A percentile compares a stretch with the other conserved stretches of the same genome.
Evolutionary conservation across 306 rosid genomes (phyloP).

Genomic region (Medicago lupulina): DNA sequence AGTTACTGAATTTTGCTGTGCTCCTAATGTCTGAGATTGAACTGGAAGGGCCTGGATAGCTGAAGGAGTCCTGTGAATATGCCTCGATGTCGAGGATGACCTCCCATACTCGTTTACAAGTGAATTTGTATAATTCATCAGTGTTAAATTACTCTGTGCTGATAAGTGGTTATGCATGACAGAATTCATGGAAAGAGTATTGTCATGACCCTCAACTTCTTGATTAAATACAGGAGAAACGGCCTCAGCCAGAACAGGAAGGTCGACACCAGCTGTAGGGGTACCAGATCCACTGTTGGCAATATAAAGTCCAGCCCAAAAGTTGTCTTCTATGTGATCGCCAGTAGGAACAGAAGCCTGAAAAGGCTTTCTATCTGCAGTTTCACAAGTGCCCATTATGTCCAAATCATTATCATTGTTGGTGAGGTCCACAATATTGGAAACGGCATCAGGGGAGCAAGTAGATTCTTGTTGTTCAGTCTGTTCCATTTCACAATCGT

Average conservation of each 20-base stretch:
- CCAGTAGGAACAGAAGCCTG: conserved; percentile 35
- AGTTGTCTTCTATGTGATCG: conserved; percentile 50
- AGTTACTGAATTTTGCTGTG: conserved; percentile 56
- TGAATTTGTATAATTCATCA: too few species aligned
- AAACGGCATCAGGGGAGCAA: conserved; percentile 30
- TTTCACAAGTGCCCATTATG: conserved; percentile 37
- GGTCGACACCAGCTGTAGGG: conserved; percentile 45
- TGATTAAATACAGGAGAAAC: conserved; percentile 54
- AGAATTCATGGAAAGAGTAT: not conserved
- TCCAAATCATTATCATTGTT: too few species aligned
- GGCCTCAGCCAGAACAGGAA: conserved; percentile 49
- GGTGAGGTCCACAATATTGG: not conserved
- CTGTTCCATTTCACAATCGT: conserved; percentile 46
- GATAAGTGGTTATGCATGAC: conserved; percentile 48
- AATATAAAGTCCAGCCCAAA: conserved; percentile 44
- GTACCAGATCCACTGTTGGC: too few species aligned
- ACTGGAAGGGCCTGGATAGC: conserved; percentile 90
- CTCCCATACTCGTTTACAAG: too few species aligned
- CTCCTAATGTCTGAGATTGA: conserved; percentile 50
- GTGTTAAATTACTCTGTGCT: conserved; percentile 18
- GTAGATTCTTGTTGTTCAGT: conserved; percentile 51
- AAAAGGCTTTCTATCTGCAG: conserved; percentile 67
- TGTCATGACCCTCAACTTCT: conserved; percentile 53
- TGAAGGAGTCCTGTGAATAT: conserved; percentile 54
- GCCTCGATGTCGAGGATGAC: conserved; percentile 40